A percentile compares a stretch with the other conserved stretches of the same genome.
These are phyloP conservation scores for Setaria viridis DNA, from an alignment of 202 grass and related monocot species.

Conservation along the genomic window DNA sequence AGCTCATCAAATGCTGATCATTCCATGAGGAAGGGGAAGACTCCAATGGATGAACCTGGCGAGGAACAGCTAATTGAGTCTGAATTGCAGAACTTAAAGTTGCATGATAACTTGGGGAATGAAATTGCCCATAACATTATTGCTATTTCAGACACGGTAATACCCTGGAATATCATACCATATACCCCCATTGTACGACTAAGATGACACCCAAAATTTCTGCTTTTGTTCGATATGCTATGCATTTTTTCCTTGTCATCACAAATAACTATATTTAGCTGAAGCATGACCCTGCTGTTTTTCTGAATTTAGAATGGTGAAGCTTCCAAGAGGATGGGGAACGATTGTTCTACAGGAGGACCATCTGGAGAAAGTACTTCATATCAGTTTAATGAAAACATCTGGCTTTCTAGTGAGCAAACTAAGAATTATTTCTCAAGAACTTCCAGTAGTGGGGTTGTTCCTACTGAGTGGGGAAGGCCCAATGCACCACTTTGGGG, in stretches of 20 bases:
- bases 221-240: conserved; percentile 20
- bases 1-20: conserved; percentile 38
- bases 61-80: conserved; percentile 57
- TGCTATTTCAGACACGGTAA: conserved; percentile 59
- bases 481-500: conserved; percentile 80
- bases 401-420: conserved; percentile 71
- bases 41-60: conserved; percentile 50
- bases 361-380: conserved; percentile 71
- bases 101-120: conserved; percentile 58
- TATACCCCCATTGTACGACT: conserved; percentile 50
- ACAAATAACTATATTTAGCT: conserved; percentile 37
- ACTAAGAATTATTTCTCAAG: conserved; percentile 67
- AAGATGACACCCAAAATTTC: conserved; percentile 14
- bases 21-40: conserved; percentile 61
- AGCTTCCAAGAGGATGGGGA: conserved; percentile 56
- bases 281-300: conserved; percentile 37
- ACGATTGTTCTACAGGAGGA: conserved; percentile 58
- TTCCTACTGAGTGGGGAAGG: conserved; percentile 69
- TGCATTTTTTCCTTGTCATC: conserved; percentile 29
- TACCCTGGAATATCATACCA: conserved; percentile 42
- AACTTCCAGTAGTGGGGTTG: conserved; percentile 52
- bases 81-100: conserved; percentile 70
- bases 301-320: conserved; percentile 60
- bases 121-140: conserved; percentile 58
- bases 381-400: conserved; percentile 69